These are phyloP conservation scores for Fusarium nurragi DNA, from an alignment of 2,329 filamentous ascomycete species.

Conservation along the genomic window DNA sequence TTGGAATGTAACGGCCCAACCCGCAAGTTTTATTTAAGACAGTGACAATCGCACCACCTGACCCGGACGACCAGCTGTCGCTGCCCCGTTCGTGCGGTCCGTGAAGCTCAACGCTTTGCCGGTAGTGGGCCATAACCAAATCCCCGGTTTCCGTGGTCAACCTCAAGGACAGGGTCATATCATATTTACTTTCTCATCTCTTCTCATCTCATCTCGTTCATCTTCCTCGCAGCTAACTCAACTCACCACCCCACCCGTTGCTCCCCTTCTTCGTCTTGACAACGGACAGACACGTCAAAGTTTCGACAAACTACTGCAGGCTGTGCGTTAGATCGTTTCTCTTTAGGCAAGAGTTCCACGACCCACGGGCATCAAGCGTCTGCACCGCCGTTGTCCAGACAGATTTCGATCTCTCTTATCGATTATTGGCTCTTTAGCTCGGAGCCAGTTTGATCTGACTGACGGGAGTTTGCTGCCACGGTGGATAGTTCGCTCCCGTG, in stretches of 20 bases:
- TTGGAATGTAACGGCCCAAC: conserved; percentile 29
- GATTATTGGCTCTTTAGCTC: conserved; percentile 18
- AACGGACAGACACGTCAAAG: conserved; percentile 11
- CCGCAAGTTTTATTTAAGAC: conserved; percentile 30
- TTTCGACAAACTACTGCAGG: conserved; percentile 16
- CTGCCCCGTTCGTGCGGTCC: conserved; percentile 31
- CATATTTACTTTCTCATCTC: conserved; percentile 3
- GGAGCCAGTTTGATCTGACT: conserved; percentile 15
- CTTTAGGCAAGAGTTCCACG: conserved; percentile 13
- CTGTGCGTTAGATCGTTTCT: conserved; percentile 18
- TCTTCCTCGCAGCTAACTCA: conserved; percentile 1
- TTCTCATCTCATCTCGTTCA: neutral
- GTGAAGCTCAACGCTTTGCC: conserved; percentile 28
- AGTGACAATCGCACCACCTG: conserved; percentile 40
- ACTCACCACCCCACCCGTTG: conserved; percentile 12
- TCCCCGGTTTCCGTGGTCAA: conserved; percentile 8
- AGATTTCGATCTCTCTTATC: conserved; percentile 10
- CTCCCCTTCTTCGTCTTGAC: conserved; percentile 18
- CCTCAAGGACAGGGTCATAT: conserved; percentile 1
- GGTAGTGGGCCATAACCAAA: conserved; percentile 24
- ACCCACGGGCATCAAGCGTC: conserved; percentile 2
- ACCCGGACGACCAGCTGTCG: conserved; percentile 39
- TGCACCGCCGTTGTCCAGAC: conserved; percentile 22
- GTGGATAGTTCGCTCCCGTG: conserved; percentile 9
- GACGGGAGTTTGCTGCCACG: conserved; percentile 16